Conservation (phyloP, 163 green algal genomes). For the Volvox carteri region DNA sequence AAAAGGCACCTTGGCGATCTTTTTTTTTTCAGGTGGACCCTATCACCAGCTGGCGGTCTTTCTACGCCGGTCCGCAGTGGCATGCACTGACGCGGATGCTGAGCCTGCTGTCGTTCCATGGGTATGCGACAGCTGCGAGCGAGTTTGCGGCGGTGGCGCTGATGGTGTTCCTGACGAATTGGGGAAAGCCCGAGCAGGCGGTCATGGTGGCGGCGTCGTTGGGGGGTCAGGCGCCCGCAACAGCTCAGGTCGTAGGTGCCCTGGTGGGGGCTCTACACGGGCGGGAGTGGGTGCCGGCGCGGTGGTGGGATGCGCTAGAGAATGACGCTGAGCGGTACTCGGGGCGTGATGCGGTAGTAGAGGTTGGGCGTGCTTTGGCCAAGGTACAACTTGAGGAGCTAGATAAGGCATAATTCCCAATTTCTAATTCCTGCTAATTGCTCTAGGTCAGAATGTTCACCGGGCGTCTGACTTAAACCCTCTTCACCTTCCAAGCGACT, state of each 20-base stretch:
- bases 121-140: constrained; percentile 47
- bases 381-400: constrained; percentile 8
- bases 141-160: constrained; percentile 67
- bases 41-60: constrained; percentile 14
- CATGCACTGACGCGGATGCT: background rate
- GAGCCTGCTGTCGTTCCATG: constrained; percentile 46
- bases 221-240: constrained; percentile 59
- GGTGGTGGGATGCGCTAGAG: constrained; percentile 61
- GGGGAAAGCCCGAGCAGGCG: constrained; percentile 66
- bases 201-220: constrained; percentile 63
- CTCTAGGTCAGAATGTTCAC: too few relatives aligned
- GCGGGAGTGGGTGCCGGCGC: constrained; percentile 57
- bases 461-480: too few relatives aligned
- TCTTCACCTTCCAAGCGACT: too few relatives aligned
- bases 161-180: constrained; percentile 60
- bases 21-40: constrained; percentile 26
- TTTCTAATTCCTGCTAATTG: too few relatives aligned
- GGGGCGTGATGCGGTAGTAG: constrained; percentile 48
- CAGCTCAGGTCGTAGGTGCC: constrained; percentile 52
- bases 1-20: background rate
- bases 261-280: constrained; percentile 65
- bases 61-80: constrained; percentile 46
- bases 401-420: too few relatives aligned
- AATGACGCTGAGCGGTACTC: constrained; percentile 41
- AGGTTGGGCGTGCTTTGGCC: background rate